These are phyloP conservation scores for Monosporascus sp. DNA, from an alignment of 2,329 filamentous ascomycete genomes.

Conservation along the genomic window DNA sequence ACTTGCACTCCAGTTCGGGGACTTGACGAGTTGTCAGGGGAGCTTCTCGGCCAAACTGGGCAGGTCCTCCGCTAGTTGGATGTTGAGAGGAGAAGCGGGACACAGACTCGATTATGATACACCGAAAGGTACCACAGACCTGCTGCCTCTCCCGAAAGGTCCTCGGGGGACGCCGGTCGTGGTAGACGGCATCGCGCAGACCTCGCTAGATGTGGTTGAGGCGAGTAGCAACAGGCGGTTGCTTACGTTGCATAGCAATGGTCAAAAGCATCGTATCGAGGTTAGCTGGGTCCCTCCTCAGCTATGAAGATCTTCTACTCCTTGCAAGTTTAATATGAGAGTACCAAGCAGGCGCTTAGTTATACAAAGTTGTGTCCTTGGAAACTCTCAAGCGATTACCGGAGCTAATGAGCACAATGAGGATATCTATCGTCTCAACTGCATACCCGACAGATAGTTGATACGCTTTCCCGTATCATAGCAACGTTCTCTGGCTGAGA, in stretches of 20 bases:
- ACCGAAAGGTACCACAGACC: slow-evolving; percentile 19
- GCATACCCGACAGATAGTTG: too few species aligned
- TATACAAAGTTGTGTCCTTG: neutral
- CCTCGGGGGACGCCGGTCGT: slow-evolving; percentile 5
- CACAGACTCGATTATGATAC: slow-evolving; percentile 19
- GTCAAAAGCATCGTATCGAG: slow-evolving; percentile 12
- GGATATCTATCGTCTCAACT: too few species aligned
- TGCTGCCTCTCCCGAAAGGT: slow-evolving; percentile 17
- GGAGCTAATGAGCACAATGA: too few species aligned
- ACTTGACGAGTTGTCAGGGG: slow-evolving; percentile 32
- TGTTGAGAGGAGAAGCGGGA: slow-evolving; percentile 4
- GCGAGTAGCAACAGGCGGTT: slow-evolving; percentile 6
- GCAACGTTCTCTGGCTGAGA: too few species aligned
- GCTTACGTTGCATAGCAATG: slow-evolving; percentile 2
- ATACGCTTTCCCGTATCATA: too few species aligned
- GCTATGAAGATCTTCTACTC: slow-evolving; percentile 5
- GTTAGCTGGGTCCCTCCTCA: slow-evolving; percentile 1
- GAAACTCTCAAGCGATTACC: too few species aligned
- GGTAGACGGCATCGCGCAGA: slow-evolving; percentile 14
- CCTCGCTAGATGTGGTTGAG: neutral
- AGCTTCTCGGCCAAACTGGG: slow-evolving; percentile 36
- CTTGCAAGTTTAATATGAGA: neutral
- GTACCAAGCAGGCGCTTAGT: neutral
- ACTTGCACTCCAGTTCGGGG: slow-evolving; percentile 35
- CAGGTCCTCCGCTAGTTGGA: slow-evolving; percentile 31